Evolutionary conservation across 176 grass and related monocot genomes (phyloP), one percentile per base, ranked within the genome.

Genomic region (Musa beccarii): DNA sequence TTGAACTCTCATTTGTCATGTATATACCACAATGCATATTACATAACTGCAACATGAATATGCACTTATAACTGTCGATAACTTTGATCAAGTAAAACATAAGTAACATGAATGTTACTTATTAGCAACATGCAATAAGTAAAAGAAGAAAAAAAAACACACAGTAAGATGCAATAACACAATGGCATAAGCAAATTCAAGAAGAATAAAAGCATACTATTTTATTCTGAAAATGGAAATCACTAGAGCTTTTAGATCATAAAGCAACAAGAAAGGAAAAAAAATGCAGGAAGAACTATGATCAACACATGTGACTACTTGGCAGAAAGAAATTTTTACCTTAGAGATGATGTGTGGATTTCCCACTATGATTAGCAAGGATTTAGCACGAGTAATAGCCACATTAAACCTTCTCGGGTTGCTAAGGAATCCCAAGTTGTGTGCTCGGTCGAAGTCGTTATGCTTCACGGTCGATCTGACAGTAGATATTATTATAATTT

Each of bases 401-500:
- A 98, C 95, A 79, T 98, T 91, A 75, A 98, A 91, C 84, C 90
- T 82, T 70, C 83, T 89, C 12, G 82, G 66, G 52, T 98, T 98
- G 73, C 88, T 93, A 9, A 93, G 79, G 78, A 98, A 98, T n/a
- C 95, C 90, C 68, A 98, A 89, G 56, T 93, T 89, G 71, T 89
- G 84, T n/a, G 84, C 79, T 66, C 79, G 81, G 76, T 93, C 88
- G 81, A 87, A 84, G 43, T 91, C 84, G 11, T 98, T 93, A 64
- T 98, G 88, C 75, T 89, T 98, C 43, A 98, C 80, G 1, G 95
- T 98, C 17, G 90, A 98, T 69, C 90, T 89, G 55, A 98, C 95
- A 52, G 95, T 98, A 65, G 95, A 98, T 65, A 98, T 90, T 51
- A 98, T 93, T 71, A 98, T 93, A 22, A 93, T 63, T 77, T 98